These are phyloP conservation scores for Scheffersomyces ergatensis DNA, from an alignment of 805 yeast genomes.

Conservation along the genomic window DNA sequence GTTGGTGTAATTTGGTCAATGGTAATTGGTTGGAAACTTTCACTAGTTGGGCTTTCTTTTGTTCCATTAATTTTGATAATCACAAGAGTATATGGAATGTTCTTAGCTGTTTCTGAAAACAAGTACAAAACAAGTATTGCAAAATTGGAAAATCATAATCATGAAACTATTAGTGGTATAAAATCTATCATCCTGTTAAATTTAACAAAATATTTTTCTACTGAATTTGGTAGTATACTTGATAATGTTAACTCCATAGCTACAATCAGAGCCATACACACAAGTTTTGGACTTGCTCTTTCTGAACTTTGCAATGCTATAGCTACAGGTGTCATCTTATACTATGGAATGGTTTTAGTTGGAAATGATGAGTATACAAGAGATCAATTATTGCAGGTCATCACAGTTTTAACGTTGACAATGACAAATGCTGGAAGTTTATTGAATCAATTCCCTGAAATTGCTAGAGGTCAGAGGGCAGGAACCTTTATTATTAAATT, in stretches of 20 bases:
- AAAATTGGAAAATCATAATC: constrained; percentile 46
- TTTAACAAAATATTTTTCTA: constrained; percentile 47
- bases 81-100: constrained; percentile 49
- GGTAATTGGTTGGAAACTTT: constrained; percentile 78
- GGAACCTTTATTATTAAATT: constrained; percentile 50
- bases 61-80: constrained; percentile 59
- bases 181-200: constrained; percentile 62
- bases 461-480: constrained; percentile 76
- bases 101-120: constrained; percentile 57
- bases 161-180: constrained; percentile 57
- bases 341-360: constrained; percentile 76
- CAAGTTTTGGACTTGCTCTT: constrained; percentile 68
- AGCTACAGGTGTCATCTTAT: constrained; percentile 72
- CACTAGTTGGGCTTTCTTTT: constrained; percentile 77
- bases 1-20: constrained; percentile 79
- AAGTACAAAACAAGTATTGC: constrained; percentile 57
- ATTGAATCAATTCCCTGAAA: constrained; percentile 69
- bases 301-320: constrained; percentile 51
- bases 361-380: constrained; percentile 53
- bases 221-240: constrained; percentile 30
- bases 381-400: constrained; percentile 62
- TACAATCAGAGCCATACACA: constrained; percentile 48
- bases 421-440: constrained; percentile 60
- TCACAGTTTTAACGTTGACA: constrained; percentile 72
- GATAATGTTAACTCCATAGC: constrained; percentile 38